These are phyloP conservation scores for Larix sibirica DNA, from an alignment of 83 land plant species.

Conservation along the genomic window DNA sequence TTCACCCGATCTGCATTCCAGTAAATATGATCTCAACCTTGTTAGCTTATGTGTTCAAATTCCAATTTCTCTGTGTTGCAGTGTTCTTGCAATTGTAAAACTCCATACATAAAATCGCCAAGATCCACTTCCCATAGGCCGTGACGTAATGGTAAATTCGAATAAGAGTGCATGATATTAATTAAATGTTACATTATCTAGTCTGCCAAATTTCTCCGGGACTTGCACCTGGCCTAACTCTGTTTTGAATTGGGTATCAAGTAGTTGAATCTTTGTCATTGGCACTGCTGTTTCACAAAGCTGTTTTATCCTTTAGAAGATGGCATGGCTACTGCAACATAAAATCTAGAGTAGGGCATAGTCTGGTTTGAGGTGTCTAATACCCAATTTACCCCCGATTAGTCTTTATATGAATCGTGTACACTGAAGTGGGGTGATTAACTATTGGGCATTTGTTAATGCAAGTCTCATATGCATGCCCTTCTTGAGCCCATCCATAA, in stretches of 20 bases:
- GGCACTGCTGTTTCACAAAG: not conserved
- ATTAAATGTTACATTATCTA: no score
- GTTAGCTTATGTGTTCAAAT: no score
- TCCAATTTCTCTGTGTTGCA: no score
- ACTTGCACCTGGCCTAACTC: no score
- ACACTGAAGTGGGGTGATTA: not conserved
- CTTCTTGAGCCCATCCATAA: no score
- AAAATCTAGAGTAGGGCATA: not conserved
- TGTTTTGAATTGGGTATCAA: no score
- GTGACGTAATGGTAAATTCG: no score
- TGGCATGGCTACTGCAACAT: not conserved
- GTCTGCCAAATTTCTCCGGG: no score
- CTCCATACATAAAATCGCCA: no score
- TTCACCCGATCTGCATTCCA: slow-evolving; percentile 66
- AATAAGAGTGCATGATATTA: no score
- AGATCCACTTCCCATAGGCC: no score
- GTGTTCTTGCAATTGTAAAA: no score
- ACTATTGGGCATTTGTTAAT: not conserved
- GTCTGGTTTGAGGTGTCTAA: not conserved
- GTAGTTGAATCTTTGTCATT: not conserved
- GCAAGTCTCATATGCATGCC: not conserved
- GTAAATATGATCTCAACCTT: slow-evolving; percentile 28
- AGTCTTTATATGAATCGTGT: not conserved
- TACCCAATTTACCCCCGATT: not conserved
- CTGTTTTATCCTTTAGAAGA: not conserved